Base-by-base conservation (phyloP, 208 protist species). In the Leishmania guyanensis region DNA sequence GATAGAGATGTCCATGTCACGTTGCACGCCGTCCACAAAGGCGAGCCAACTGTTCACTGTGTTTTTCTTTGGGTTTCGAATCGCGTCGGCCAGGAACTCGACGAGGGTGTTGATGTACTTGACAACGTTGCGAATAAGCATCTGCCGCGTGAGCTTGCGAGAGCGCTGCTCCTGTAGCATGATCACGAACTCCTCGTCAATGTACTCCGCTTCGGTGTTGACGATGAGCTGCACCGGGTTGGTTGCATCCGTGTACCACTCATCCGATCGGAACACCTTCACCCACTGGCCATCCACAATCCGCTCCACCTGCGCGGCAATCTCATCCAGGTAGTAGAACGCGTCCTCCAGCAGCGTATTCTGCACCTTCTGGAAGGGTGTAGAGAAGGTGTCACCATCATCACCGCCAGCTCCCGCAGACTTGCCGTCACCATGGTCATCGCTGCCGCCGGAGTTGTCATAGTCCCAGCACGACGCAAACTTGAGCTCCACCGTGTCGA, bases 221-320 rank as follows among this genome's bases (percentile, higher is more conserved):
- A 95, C 72, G 83, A 97, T 94, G n/a, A 96, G 88, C 81, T 90
- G 88, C 20, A 91, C 83, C n/a, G 94, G 94, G 79, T 96, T 97
- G 16, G 77, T 86, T 48, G 87, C 82, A 64, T 90, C 87, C 22
- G 74, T 58, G 80, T 96, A 96, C 94, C 94, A 97, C 5, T 88
- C 86, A 6, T 89, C 91, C 8, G 84, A 69, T 36, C 92, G 90
- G 78, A 95, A 96, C 10, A 95, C 84, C 46, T 89, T 81, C 36
- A 73, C 81, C 94, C 94, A 97, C 86, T 97, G 84, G n/a, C 48
- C 78, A 39, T 82, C 82, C 43, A 96, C 94, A 3, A 97, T 81
- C 26, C 91, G 91, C 79, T 96, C 93, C 69, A 97, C 91, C 77
- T 97, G 93, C 22, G 88, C 78, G 43, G 87, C 87, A 78, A 97